These are phyloP conservation scores for Daldinia childiae DNA, from an alignment of 495 filamentous ascomycete species.

Conservation along the genomic window DNA sequence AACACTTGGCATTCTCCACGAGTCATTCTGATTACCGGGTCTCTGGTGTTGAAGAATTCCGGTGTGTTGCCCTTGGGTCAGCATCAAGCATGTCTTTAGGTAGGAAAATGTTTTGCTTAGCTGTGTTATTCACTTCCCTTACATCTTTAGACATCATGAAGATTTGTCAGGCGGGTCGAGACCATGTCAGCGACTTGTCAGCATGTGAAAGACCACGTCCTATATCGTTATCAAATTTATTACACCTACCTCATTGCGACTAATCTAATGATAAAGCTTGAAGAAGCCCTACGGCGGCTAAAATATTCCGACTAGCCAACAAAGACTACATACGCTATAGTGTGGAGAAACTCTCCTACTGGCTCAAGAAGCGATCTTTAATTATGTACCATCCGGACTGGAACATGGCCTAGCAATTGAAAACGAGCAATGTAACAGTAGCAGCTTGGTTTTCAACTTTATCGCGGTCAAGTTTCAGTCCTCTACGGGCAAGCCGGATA, in stretches of 20 bases:
- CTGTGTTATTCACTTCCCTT: constrained; percentile 8
- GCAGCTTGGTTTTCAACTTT: constrained; percentile 3
- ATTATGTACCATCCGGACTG: neutral
- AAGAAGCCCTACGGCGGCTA: constrained; percentile 23
- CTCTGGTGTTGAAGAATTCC: constrained; percentile 9
- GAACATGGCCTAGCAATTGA: neutral
- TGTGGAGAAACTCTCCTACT: constrained; percentile 2
- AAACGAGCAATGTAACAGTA: neutral
- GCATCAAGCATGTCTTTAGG: neutral
- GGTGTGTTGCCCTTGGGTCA: constrained; percentile 7
- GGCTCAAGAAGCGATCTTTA: constrained; percentile 15
- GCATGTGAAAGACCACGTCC: constrained; percentile 22
- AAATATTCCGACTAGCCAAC: constrained; percentile 21
- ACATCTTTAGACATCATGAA: constrained; percentile 7
- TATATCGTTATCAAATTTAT: constrained; percentile 2
- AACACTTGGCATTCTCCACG: constrained; percentile 30
- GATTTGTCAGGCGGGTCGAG: constrained; percentile 26
- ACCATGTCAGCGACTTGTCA: constrained; percentile 34
- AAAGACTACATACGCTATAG: constrained; percentile 1
- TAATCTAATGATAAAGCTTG: neutral
- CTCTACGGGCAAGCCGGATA: neutral
- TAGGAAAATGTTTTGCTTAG: constrained; percentile 12
- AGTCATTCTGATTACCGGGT: constrained; percentile 16
- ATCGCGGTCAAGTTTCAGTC: constrained; percentile 9
- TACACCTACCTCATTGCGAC: constrained; percentile 10